Conservation (phyloP, 2,329 filamentous ascomycete genomes). For the Monilinia fructicola region DNA sequence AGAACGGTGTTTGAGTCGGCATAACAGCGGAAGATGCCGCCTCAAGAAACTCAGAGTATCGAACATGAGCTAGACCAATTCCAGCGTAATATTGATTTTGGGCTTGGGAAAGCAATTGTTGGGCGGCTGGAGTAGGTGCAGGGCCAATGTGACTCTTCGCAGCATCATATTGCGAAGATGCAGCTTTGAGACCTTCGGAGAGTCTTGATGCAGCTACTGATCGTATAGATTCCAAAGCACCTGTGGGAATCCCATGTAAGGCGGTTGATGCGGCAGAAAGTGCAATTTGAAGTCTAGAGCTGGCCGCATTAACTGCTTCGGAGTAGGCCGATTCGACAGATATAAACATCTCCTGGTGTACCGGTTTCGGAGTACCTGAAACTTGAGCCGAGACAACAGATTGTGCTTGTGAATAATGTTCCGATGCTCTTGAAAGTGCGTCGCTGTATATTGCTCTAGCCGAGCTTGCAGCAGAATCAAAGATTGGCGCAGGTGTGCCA, state of each 20-base stretch:
- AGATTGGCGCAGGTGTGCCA: conserved; percentile 65
- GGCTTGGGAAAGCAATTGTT: conserved; percentile 61
- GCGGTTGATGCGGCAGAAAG: conserved; percentile 50
- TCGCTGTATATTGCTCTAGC: conserved; percentile 61
- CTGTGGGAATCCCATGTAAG: conserved; percentile 53
- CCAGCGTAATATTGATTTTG: conserved; percentile 73
- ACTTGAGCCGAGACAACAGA: conserved; percentile 67
- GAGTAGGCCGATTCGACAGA: conserved; percentile 70
- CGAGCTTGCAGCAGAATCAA: conserved; percentile 43
- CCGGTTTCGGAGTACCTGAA: conserved; percentile 66
- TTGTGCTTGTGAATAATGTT: conserved; percentile 66
- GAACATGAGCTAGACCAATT: conserved; percentile 73
- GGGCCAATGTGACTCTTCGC: conserved; percentile 67
- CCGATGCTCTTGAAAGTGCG: conserved; percentile 64
- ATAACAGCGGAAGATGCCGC: conserved; percentile 70
- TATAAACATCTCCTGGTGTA: conserved; percentile 66
- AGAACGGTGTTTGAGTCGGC: conserved; percentile 55
- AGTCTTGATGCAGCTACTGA: conserved; percentile 70
- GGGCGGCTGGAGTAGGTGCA: conserved; percentile 49
- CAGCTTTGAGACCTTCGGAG: conserved; percentile 67
- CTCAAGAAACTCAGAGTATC: conserved; percentile 72
- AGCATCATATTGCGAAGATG: conserved; percentile 68
- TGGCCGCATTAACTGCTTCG: conserved; percentile 62
- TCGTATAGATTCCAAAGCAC: conserved; percentile 55
- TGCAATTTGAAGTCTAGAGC: conserved; percentile 44